A percentile compares a stretch with the other conserved stretches of the same genome.
Evolutionary conservation across 495 filamentous ascomycete genomes (phyloP).

Genomic region (Penicillium arizonense): DNA sequence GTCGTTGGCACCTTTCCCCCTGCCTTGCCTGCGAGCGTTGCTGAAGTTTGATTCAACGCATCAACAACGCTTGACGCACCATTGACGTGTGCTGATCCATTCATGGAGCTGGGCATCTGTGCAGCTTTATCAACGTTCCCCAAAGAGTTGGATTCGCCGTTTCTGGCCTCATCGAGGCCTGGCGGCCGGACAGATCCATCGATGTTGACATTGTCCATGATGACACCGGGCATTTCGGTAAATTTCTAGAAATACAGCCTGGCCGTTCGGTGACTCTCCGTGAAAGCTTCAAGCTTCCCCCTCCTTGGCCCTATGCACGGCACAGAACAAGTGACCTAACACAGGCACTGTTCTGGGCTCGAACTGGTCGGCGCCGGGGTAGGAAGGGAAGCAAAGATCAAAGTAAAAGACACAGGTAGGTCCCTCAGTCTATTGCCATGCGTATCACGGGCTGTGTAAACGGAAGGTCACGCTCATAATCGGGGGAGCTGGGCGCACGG

Average conservation of each 20-base stretch:
- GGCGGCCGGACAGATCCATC: slow-evolving; percentile 28
- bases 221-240: slow-evolving; percentile 46
- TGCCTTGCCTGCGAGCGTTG: slow-evolving; percentile 2
- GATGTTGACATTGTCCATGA: slow-evolving; percentile 43
- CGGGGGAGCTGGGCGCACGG: slow-evolving; percentile 13
- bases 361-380: slow-evolving; percentile 22
- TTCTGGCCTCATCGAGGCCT: slow-evolving; percentile 22
- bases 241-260: slow-evolving; percentile 28
- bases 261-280: slow-evolving; percentile 1
- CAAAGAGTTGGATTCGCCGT: slow-evolving; percentile 19
- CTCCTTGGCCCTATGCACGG: slow-evolving; percentile 33
- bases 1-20: neutral
- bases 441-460: slow-evolving; percentile 23
- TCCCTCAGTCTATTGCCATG: slow-evolving; percentile 32
- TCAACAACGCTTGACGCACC: slow-evolving; percentile 19
- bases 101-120: slow-evolving; percentile 16
- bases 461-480: slow-evolving; percentile 27
- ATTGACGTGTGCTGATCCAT: slow-evolving; percentile 32
- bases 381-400: slow-evolving; percentile 30
- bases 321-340: slow-evolving; percentile 24
- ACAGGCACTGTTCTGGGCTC: slow-evolving; percentile 14
- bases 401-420: slow-evolving; percentile 9
- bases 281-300: slow-evolving; percentile 29
- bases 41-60: slow-evolving; percentile 11
- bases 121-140: slow-evolving; percentile 13